These are phyloP conservation scores for Scleromitrula shiraiana DNA, from an alignment of 2,329 filamentous ascomycete genomes.

Conservation along the genomic window DNA sequence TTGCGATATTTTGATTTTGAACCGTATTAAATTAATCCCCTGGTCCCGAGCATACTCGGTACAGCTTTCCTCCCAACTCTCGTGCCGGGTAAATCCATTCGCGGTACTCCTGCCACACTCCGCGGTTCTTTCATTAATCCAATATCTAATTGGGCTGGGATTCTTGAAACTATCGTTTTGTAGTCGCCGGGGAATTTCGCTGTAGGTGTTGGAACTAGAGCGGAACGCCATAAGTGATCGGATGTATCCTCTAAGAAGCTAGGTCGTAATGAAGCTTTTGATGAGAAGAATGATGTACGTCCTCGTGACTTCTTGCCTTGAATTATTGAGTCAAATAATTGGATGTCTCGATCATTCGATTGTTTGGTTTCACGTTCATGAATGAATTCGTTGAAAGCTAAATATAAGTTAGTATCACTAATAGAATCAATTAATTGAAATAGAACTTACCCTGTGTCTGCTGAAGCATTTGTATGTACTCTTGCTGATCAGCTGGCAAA, in stretches of 20 bases:
- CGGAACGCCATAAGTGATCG: constrained; percentile 73
- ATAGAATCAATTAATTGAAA: neutral
- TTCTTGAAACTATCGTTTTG: constrained; percentile 50
- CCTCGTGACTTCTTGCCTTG: constrained; percentile 65
- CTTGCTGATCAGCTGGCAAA: constrained; percentile 57
- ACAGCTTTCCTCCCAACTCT: constrained; percentile 30
- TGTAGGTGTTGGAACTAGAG: constrained; percentile 52
- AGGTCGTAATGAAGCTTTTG: constrained; percentile 29
- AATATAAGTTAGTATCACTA: constrained; percentile 34
- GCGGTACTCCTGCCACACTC: constrained; percentile 79
- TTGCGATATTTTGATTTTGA: too few species aligned
- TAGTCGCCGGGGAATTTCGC: constrained; percentile 58
- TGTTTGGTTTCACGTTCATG: constrained; percentile 66
- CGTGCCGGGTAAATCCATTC: constrained; percentile 34
- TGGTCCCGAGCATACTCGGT: constrained; percentile 28
- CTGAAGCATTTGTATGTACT: constrained; percentile 55
- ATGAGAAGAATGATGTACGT: constrained; percentile 45
- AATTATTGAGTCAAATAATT: constrained; percentile 78
- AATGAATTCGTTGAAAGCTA: constrained; percentile 75
- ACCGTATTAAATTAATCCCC: constrained; percentile 3
- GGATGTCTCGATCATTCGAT: constrained; percentile 55
- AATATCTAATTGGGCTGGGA: constrained; percentile 77
- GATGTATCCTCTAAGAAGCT: constrained; percentile 63
- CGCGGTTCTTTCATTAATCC: constrained; percentile 87
- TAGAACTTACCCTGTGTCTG: constrained; percentile 53